Conservation (phyloP, 202 grass and related monocot genomes). For the Sporobolus alterniflorus region DNA sequence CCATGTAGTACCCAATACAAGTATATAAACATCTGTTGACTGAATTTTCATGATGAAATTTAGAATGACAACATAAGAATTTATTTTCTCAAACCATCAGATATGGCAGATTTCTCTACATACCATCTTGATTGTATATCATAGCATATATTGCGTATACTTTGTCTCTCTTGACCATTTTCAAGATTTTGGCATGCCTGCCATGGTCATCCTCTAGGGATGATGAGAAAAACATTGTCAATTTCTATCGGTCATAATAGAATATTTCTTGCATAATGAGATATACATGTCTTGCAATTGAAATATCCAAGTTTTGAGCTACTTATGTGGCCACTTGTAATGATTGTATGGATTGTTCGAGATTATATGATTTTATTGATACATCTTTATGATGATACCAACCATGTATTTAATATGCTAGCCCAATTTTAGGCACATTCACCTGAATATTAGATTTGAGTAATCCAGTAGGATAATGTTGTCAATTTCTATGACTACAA, state of each 20-base stretch:
- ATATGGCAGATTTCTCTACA: background rate
- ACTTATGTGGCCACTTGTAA: too few relatives aligned
- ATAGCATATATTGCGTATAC: background rate
- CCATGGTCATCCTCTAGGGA: background rate
- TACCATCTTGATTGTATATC: background rate
- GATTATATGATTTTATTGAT: too few relatives aligned
- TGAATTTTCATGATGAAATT: background rate
- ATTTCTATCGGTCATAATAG: background rate
- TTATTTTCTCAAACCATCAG: too few relatives aligned
- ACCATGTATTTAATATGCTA: background rate
- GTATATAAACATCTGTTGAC: too few relatives aligned
- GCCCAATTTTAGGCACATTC: too few relatives aligned
- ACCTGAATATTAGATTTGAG: background rate
- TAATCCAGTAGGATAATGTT: background rate
- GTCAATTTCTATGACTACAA: background rate
- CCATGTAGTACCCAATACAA: too few relatives aligned
- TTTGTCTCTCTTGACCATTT: background rate
- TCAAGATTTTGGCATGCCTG: background rate
- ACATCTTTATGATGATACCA: too few relatives aligned
- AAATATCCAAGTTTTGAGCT: too few relatives aligned
- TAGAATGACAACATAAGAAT: background rate
- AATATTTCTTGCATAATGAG: too few relatives aligned
- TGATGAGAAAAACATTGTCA: background rate
- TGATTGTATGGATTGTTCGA: too few relatives aligned
- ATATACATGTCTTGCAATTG: too few relatives aligned